Base-by-base conservation (phyloP, 2,329 filamentous ascomycete species). In the Davidsoniella neocaledoniae region DNA sequence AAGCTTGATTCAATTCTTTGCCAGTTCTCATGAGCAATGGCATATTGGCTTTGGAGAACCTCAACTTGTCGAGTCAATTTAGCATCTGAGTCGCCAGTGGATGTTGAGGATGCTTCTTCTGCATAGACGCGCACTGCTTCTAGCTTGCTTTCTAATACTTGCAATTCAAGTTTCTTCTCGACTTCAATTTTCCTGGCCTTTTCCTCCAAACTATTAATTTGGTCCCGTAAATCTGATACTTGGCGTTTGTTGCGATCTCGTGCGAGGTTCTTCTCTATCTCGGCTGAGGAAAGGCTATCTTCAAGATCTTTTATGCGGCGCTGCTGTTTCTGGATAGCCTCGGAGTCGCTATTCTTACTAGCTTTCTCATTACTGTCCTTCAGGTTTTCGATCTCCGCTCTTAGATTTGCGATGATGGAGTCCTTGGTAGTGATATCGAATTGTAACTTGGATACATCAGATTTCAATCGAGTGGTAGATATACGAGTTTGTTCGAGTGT, bases 21-120 rank as follows among this genome's bases (percentile, higher is more conserved):
- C 91, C 93, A 98, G 58, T 98, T 98, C 60, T 94, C 86, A 57
- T 86, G 91, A 1, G 91, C 91, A 49, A 93, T 80, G 1, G 87
- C 80, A 64, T 98, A 94, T 62, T 98, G 93, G 5, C 85, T 91
- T 64, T 98, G 91, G 37, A 98, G 67, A 0, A 86, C 95, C 67
- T 98, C 91, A 49, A 98, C 83, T 64, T 98, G 93, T 39, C 91
- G 79, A 41, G 96, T 70, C 39, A 96, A 71, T 63, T 95, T 96
- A 41, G 84, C 84, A 58, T 94, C 87, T 0, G 83, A 78, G 60
- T 94, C 86, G 12, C 87, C 84, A 5, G 79, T 79, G 12, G 78
- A 78, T 14, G 85, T 83, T 2, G 87, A 90, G 1, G 87, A 87
- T 0, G 79, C 86, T 63, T 98, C 91, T 65, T 98, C 91, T 1